Evolutionary conservation across 441 rosid genomes (phyloP), one percentile per base, ranked within the genome.

Genomic region (Gossypium davidsonii): DNA sequence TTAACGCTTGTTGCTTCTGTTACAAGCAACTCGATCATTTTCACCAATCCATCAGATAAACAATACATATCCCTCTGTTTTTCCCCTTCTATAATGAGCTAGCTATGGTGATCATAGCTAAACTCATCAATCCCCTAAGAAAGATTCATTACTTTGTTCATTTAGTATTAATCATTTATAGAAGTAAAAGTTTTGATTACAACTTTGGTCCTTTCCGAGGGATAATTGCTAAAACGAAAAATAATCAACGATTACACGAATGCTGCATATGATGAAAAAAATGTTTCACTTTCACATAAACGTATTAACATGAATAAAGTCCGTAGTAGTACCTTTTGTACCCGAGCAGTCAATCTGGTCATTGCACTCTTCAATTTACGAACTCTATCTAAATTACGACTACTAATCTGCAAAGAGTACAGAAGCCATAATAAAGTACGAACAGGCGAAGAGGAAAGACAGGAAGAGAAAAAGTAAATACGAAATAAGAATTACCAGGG

Each of bases 321-420:
- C 17, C n/a, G 4, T 4, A 66, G 37, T 18, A 37, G 21, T 78
- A 93, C 98, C 94, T 95, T 95, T 77, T 95, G 98, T 77, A 91
- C 99, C 52, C 99, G 85, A 67, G 94, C 97, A 75, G 97, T 93
- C 81, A 93, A 79, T 77, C 97, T 88, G 26, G 96, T 93, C 98
- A 95, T 93, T 62, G 94, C 88, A 86, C 99, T 96, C 91, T 95
- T 95, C 85, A 95, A 71, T 74, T 93, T 95, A 14, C 97, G 95
- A 82, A 93, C 99, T 78, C 94, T 90, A 77, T 95, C 99, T 88
- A 95, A 82, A 75, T 95, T 90, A 65, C 98, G 93, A 83, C 97
- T 91, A 75, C 97, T 93, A 66, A 96, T 90, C 99, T 95, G 87
- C 82, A 86, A 57, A 48, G 46, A 21, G 17, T 23, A 75, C 8